phyloP scores from a whole-genome alignment of 2,329 filamentous ascomycete species.

The Fusarium euwallaceae region DNA sequence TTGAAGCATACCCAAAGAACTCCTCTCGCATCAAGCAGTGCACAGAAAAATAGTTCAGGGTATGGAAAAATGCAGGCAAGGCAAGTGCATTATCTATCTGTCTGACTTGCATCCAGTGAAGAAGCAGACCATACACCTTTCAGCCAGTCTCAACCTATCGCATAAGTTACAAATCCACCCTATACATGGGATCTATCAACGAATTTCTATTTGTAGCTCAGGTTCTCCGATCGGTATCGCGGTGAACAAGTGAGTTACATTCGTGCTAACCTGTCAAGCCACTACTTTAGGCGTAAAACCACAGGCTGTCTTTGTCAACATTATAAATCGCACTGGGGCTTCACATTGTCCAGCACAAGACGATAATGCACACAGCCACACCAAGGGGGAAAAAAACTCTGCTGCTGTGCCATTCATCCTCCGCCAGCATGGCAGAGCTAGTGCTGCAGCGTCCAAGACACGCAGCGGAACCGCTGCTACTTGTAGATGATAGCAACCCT shows the following conservation, averaged over 20 bases:
- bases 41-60: background rate
- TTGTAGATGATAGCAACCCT: background rate
- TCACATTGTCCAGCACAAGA: background rate
- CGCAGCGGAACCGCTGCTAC: background rate
- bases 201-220: background rate
- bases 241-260: background rate
- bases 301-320: background rate
- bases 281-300: too few relatives aligned
- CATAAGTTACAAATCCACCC: background rate
- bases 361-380: background rate
- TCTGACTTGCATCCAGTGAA: background rate
- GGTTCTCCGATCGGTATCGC: background rate
- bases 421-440: conserved; percentile 1
- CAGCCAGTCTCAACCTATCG: background rate
- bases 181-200: background rate
- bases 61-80: background rate
- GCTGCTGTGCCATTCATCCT: background rate
- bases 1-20: background rate
- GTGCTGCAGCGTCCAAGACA: background rate
- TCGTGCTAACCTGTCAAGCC: background rate
- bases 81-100: background rate
- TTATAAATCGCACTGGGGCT: background rate
- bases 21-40: background rate
- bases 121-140: background rate
- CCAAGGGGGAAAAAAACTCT: background rate